Evolutionary conservation across 2,329 filamentous ascomycete species (phyloP), one percentile per base, ranked within the genome.

Genomic region (Penicillium aurantiogriseum): DNA sequence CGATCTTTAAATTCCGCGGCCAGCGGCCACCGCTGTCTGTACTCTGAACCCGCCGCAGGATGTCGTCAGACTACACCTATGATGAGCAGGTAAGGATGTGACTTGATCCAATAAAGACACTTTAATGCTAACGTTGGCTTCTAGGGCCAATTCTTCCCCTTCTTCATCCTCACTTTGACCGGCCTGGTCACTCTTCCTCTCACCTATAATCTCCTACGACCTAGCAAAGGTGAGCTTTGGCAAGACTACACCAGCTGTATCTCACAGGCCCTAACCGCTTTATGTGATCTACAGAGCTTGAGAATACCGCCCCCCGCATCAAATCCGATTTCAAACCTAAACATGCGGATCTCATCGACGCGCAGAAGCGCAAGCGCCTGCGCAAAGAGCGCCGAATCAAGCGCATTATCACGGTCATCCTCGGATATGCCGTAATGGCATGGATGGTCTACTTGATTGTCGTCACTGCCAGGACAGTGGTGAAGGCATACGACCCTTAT

Each of bases 61-160:
- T 81, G 75, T 94, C 94, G 87, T 92, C 90, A 71, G 93, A 97
- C 78, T 99, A 99, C 83, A 95, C 90, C 71, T 99, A 99, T 81
- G 94, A 99, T 84, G 90, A 96, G 74, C 87, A 94, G 85, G 88
- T 89, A 74, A 63, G 76, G 27, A 44, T 15, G 17, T 3, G 27
- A 39, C 21, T 33, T 10, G 8, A 35, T 17, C 19, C 25, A 8
- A 27, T 36, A 17, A 48, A 45, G 8, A 39, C n/a, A 44, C 29
- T 23, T 19, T 5, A 13, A 4, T 8, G 11, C 23, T 52, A 40
- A 49, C 17, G 36, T 27, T n/a, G 31, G 15, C 31, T 54, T 48
- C 23, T 15, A 94, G 85, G 92, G 92, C 69, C 91, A 97, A 85
- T 97, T 97, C 82, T 99, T 97, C 83, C 94, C 95, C 67, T 96